phyloP scores from a whole-genome alignment of 768 basidiomycete species.

The Serpula lacrymans region DNA sequence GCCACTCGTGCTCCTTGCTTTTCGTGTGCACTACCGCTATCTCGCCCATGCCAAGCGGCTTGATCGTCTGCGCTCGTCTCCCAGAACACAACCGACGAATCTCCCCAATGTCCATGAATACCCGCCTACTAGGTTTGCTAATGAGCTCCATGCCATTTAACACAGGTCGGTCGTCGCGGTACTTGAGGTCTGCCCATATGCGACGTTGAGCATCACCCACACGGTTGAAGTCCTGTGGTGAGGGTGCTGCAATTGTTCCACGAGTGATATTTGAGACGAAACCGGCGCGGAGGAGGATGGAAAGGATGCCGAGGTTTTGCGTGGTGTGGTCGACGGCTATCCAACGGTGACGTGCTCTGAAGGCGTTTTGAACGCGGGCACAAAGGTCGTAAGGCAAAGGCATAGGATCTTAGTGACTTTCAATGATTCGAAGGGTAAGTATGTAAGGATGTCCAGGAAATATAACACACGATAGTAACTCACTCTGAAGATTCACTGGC shows the following conservation, averaged over 20 bases:
- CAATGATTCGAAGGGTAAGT: too few species aligned
- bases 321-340: constrained; percentile 79
- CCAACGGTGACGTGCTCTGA: constrained; percentile 76
- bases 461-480: too few species aligned
- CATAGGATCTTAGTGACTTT: too few species aligned
- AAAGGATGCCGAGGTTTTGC: constrained; percentile 89
- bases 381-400: constrained; percentile 83
- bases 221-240: constrained; percentile 57
- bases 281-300: constrained; percentile 88
- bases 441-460: too few species aligned
- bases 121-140: constrained; percentile 77
- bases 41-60: constrained; percentile 89
- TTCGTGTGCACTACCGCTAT: constrained; percentile 80
- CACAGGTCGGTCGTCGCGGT: constrained; percentile 86
- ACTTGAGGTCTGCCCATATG: constrained; percentile 95
- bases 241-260: constrained; percentile 64
- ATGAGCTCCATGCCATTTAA: constrained; percentile 76
- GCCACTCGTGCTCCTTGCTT: constrained; percentile 71
- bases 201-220: constrained; percentile 66
- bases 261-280: constrained; percentile 82
- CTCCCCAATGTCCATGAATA: constrained; percentile 72
- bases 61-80: constrained; percentile 72
- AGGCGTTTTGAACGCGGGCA: constrained; percentile 88
- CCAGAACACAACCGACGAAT: constrained; percentile 80
- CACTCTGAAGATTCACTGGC: too few species aligned